phyloP scores from a whole-genome alignment of 164 flowering plant species.

The Litsea cubeba region DNA sequence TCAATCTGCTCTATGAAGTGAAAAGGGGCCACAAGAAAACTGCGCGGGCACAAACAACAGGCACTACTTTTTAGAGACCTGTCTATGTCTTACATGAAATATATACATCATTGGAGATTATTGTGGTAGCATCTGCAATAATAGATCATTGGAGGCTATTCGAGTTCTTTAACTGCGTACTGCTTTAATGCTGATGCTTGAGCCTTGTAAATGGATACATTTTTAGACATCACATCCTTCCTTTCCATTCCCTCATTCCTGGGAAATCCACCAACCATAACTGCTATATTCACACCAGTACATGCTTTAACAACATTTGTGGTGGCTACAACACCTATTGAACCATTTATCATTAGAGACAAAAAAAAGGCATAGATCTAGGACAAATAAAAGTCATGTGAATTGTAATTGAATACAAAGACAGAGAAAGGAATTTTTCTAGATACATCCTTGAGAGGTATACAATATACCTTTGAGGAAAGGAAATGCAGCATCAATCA shows the following conservation, averaged over 20 bases:
- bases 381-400: too few species aligned
- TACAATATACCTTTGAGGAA: conserved; percentile 57
- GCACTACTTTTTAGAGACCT: too few species aligned
- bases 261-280: conserved; percentile 85
- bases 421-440: background rate
- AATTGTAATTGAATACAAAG: background rate
- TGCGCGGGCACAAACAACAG: too few species aligned
- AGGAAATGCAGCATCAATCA: conserved; percentile 82
- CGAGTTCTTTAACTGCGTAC: too few species aligned
- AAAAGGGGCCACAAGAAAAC: too few species aligned
- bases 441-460: background rate
- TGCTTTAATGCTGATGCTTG: conserved; percentile 79
- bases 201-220: conserved; percentile 69
- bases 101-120: too few species aligned
- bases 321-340: conserved; percentile 68
- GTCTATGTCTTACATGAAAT: too few species aligned
- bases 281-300: conserved; percentile 58
- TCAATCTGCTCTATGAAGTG: too few species aligned
- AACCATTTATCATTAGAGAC: background rate
- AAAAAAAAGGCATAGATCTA: too few species aligned
- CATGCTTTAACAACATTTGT: conserved; percentile 73
- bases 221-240: conserved; percentile 81
- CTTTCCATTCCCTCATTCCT: conserved; percentile 86
- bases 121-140: too few species aligned
- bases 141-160: conserved; percentile 1